Conservation (phyloP, 305 asterid species). For the Rubia tinctorum region DNA sequence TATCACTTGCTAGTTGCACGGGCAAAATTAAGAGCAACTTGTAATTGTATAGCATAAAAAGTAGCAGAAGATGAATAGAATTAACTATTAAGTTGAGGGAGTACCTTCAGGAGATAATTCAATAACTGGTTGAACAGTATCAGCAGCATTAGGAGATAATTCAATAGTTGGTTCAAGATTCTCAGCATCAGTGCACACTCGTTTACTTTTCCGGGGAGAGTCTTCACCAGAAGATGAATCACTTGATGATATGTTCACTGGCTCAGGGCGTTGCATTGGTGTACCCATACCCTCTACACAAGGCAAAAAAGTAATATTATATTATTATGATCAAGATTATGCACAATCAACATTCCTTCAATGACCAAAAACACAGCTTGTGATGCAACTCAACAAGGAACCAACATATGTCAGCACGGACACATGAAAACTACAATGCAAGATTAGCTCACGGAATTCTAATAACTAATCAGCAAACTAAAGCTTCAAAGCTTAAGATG, state of each 20-base stretch:
- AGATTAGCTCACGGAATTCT: neutral
- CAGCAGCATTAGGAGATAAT: constrained; percentile 38
- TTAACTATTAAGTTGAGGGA: neutral
- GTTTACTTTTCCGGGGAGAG: constrained; percentile 16
- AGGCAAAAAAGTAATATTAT: neutral
- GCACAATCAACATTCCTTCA: neutral
- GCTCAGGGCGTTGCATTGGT: constrained; percentile 36
- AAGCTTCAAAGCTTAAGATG: neutral
- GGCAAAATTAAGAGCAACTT: neutral
- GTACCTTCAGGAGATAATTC: constrained; percentile 42
- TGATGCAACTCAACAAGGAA: too few species aligned
- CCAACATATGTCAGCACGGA: neutral
- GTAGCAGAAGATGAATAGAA: neutral
- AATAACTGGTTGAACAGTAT: neutral
- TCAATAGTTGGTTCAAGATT: constrained; percentile 25
- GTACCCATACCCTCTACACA: constrained; percentile 26
- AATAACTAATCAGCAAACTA: neutral
- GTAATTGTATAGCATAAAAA: neutral
- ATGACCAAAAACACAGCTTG: neutral
- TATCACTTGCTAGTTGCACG: too few species aligned
- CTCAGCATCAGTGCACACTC: neutral
- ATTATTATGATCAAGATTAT: too few species aligned
- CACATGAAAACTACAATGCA: neutral
- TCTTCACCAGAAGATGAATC: constrained; percentile 52
- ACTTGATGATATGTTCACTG: constrained; percentile 53